Evolutionary conservation across 208 protist genomes (phyloP), one percentile per base, ranked within the genome.

Genomic region (Leptomonas pyrrhocoris): DNA sequence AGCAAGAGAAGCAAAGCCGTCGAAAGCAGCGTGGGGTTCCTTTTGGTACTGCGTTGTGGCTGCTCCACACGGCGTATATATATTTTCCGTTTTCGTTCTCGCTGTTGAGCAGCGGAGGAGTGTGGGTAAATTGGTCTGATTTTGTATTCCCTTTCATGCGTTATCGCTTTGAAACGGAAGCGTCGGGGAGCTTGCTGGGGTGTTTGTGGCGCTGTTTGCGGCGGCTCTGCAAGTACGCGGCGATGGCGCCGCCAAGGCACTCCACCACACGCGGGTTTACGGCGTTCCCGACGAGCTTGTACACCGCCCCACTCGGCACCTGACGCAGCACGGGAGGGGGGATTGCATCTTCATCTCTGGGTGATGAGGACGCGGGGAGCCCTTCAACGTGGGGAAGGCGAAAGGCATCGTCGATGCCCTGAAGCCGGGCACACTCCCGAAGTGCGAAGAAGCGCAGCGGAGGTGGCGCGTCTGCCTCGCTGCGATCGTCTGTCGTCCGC

Each of bases 201-300:
- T 38, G 34, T 9, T 9, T 38, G 34, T 38, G 34, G 34, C 34
- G 34, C 18, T 51, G 5, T 66, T 2, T 54, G 6, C 15, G 30
- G 19, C 25, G 25, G 13, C 23, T 27, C n/a, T 64, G 54, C 25
- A 66, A n/a, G 27, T 73, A 58, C 18, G 54, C 42, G 2, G 45
- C 69, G 25, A 68, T 62, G 25, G 56, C 64, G 49, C 30, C 50
- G 0, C 34, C 48, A 27, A 93, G 21, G 46, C 77, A 77, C 57
- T 83, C 77, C 43, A 93, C 75, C 11, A 95, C 76, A 21, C 85
- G 74, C n/a, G 88, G 90, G 59, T 92, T 92, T 49, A 95, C 87
- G 0, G 88, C 85, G 51, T 93, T 93, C 13, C 85, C 88, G 16
- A 92, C 77, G n/a, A 92, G 60, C 51, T 82, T 87, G 76, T 93